Base-by-base conservation (phyloP, 2,329 filamentous ascomycete genomes). In the Aspergillus spinulosporus region DNA sequence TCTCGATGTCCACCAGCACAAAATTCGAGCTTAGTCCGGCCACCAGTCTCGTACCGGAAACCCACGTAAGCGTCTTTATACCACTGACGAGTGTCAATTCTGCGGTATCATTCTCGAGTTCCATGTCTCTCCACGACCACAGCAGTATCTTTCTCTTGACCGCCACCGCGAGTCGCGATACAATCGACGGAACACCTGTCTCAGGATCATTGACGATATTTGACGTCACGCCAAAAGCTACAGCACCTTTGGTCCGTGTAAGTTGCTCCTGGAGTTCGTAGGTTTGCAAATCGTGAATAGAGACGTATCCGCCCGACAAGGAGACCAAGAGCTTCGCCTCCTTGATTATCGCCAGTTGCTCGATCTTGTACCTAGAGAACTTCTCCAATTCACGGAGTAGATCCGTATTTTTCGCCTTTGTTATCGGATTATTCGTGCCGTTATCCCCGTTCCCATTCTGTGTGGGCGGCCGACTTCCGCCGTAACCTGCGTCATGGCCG, bases 121-220 rank as follows among this genome's bases (percentile, higher is more conserved):
- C 94, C 79, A 92, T 94, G 71, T 96, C 92, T 66, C 94, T 89
- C 94, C 95, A 99, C 67, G 88, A 90, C 92, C 94, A 99, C 54
- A 97, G 76, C 59, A 97, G 73, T 51, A 99, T 80, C 66, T 90
- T 89, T 68, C 94, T 82, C 80, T 97, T 97, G 34, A 97, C 90
- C 3, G 92, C 92, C 8, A 99, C 93, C 5, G 92, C 94, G 51
- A 99, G 79, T 37, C 92, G 83, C 54, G 91, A 96, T 62, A 97
- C 92, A 54, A 99, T 95, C 64, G 93, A 90, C 1, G 92, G 92
- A 49, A 99, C 92, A 26, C 89, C 89, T 0, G 91, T 96, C 49
- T 85, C 84, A 4, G 86, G 78, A 72, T 99, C 94, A 72, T 94
- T 93, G 64, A 96, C 88, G 54, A 97, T 95, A 73, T 97, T 96